These are phyloP conservation scores for Dendrocalamus sinicus DNA, from an alignment of 176 grass and related monocot genomes.

Conservation along the genomic window DNA sequence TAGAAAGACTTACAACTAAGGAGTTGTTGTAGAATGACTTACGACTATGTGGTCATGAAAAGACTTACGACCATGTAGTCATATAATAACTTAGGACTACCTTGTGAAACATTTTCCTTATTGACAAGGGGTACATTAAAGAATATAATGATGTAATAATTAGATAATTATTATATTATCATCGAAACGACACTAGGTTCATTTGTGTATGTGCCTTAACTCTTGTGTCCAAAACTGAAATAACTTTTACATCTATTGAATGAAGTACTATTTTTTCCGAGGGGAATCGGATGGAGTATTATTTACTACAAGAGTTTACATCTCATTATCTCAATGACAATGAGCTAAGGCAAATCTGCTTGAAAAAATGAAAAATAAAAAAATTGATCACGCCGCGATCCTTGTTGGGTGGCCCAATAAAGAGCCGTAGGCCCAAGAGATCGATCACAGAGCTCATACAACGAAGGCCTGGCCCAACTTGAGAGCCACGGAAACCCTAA, in stretches of 20 bases:
- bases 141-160: too few relatives aligned
- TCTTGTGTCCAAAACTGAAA: neutral
- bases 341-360: neutral
- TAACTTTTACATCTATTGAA: neutral
- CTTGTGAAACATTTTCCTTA: too few relatives aligned
- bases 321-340: neutral
- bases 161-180: too few relatives aligned
- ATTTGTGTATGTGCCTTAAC: neutral
- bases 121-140: accelerated
- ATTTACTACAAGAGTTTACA: neutral
- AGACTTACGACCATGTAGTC: too few relatives aligned
- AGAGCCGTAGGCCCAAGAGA: neutral
- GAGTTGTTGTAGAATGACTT: too few relatives aligned
- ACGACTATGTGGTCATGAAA: too few relatives aligned
- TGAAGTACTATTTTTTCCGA: neutral
- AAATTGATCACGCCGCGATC: neutral
- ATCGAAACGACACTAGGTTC: neutral
- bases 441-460: neutral
- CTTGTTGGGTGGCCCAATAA: neutral
- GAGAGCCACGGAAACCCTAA: constrained; percentile 3
- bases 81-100: too few relatives aligned
- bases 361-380: neutral
- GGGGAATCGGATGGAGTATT: neutral
- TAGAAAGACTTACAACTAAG: too few relatives aligned
- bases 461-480: neutral